Evolutionary conservation across 2,329 filamentous ascomycete genomes (phyloP), one percentile per base, ranked within the genome.

Genomic region (Leptographium radiaticola): DNA sequence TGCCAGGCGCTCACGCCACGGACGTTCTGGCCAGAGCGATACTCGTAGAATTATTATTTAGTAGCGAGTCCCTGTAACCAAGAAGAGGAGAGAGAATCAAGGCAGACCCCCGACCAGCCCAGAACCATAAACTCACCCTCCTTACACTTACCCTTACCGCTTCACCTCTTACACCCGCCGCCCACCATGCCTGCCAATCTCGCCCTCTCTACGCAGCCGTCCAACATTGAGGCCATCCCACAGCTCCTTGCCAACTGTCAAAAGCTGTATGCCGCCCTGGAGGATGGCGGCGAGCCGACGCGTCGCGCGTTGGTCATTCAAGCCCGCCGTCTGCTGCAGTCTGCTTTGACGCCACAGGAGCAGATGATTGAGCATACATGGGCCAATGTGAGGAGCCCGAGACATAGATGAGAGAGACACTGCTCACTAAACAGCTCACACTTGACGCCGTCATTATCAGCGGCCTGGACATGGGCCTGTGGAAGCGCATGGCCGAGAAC

Each of bases 401-500:
- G 10, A 10, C 8, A 8, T 10, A 16, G 44, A 4, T 13, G n/a
- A n/a, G 25, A 5, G 25, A 5, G 20, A 45, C 5, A 45, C n/a
- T 12, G 7, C 34, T n/a, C 13, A 15, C 33, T 20, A 25, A 8
- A 33, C 13, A 43, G 48, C 38, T 20, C 6, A 16, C 46, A 11
- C n/a, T 51, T 5, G 44, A 33, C 6, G 20, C 48, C 6, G 44
- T 53, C n/a, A 49, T 55, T 4, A 49, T 60, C 18, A 43, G 56
- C 12, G 67, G 67, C n/a, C 61, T 66, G 0, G 64, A 70, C 6
- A 60, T 61, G n/a, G 67, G 69, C 5, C 60, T 71, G 10, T 72
- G 66, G 63, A 56, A 56, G 0, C 61, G 65, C 5, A 63, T 71
- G 56, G 65, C 60, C 10, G 59, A 64, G 52, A 61, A 66, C 11